phyloP scores from a whole-genome alignment of 163 green algal genomes.

The Scenedesmus sp. region DNA sequence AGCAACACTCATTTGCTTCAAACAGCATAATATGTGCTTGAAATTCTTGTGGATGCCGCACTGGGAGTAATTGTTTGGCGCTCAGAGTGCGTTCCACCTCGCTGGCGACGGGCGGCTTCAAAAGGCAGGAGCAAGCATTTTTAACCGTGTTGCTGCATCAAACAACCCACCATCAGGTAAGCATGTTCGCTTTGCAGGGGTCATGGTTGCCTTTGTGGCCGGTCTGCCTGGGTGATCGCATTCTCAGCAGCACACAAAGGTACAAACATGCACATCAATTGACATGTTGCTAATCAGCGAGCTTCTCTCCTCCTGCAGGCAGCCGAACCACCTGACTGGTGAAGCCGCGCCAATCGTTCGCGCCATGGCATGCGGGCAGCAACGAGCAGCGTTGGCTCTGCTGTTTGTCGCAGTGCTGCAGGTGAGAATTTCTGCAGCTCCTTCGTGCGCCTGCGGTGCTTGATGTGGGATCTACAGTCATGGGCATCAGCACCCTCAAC shows the following conservation, averaged over 20 bases:
- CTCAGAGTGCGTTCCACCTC: not conserved
- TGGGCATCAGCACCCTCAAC: not conserved
- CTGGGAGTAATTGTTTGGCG: not conserved
- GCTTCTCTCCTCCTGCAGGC: not conserved
- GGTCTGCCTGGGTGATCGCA: not conserved
- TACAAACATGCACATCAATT: not conserved
- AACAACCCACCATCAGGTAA: no score
- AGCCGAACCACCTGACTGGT: not conserved
- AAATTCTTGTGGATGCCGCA: not conserved
- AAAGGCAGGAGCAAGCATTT: not conserved
- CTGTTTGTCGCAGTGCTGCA: not conserved
- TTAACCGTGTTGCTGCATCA: no score
- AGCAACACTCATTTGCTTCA: not conserved
- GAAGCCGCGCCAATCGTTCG: not conserved
- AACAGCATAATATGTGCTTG: not conserved
- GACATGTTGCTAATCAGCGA: not conserved
- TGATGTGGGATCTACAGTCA: no score
- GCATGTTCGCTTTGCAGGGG: no score
- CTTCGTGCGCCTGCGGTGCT: no score
- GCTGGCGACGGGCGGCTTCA: not conserved
- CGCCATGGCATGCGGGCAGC: not conserved
- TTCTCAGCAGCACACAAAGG: not conserved
- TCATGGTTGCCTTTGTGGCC: not conserved
- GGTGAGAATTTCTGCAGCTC: not conserved
- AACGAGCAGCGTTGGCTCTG: not conserved